Evolutionary conservation across 441 rosid genomes (phyloP).

Genomic region (Euphorbia celastroides): DNA sequence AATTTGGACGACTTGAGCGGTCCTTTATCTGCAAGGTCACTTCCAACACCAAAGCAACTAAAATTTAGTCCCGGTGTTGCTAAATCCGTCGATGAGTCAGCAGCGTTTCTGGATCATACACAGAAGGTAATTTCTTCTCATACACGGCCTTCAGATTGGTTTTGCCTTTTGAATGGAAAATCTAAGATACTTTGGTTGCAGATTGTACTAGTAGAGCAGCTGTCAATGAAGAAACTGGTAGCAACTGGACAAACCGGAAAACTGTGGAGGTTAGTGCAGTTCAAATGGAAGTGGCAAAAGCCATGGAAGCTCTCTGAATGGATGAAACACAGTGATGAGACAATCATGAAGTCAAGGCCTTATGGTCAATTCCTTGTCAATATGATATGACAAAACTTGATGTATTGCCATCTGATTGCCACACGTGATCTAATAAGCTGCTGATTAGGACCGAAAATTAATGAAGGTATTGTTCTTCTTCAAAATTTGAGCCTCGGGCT

Average conservation of each 20-base stretch:
- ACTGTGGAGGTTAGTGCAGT: constrained; percentile 93
- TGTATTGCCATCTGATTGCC: constrained; percentile 18
- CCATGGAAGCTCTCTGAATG: constrained; percentile 97
- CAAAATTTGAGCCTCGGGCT: background rate
- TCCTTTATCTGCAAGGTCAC: constrained; percentile 62
- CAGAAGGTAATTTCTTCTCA: constrained; percentile 48
- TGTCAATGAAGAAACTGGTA: constrained; percentile 63
- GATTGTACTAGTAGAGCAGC: constrained; percentile 83
- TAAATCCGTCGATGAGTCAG: constrained; percentile 54
- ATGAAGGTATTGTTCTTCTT: constrained; percentile 29
- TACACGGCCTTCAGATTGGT: constrained; percentile 7
- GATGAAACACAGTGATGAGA: constrained; percentile 85
- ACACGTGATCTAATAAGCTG: constrained; percentile 14
- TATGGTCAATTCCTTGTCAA: constrained; percentile 44
- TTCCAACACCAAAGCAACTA: constrained; percentile 88
- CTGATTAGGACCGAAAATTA: constrained; percentile 13
- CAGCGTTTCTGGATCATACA: constrained; percentile 56
- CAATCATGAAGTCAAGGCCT: constrained; percentile 58
- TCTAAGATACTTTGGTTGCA: constrained; percentile 25
- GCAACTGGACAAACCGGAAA: constrained; percentile 74
- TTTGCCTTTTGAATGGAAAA: constrained; percentile 16
- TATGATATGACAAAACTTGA: constrained; percentile 25
- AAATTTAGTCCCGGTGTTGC: constrained; percentile 86
- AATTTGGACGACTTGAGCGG: constrained; percentile 47
- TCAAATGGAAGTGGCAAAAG: constrained; percentile 99